Conservation (phyloP, 345 rosid genomes). For the Noccaea caerulescens region DNA sequence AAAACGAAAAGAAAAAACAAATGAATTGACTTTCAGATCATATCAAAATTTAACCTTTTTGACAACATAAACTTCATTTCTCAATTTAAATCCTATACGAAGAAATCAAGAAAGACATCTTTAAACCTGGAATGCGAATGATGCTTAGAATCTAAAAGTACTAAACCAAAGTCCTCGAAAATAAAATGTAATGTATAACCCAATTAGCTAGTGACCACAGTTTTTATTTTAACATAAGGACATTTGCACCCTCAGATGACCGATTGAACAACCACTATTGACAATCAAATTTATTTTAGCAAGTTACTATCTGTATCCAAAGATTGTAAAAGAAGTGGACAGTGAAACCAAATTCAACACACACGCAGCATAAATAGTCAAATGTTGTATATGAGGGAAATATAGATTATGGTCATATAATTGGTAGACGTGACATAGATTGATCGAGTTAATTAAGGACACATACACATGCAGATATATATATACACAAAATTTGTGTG, state of each 20-base stretch:
- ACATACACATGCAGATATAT: constrained; percentile 27
- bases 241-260: constrained; percentile 7
- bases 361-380: constrained; percentile 13
- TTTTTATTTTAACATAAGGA: background rate
- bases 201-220: background rate
- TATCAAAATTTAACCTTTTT: constrained; percentile 13
- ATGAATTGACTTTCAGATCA: constrained; percentile 12
- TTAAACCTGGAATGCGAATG: background rate
- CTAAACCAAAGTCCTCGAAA: background rate
- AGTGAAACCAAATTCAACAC: background rate
- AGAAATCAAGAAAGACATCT: background rate
- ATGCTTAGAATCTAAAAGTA: constrained; percentile 15
- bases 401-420: background rate
- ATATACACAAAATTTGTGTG: background rate
- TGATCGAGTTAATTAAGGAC: constrained; percentile 31
- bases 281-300: background rate
- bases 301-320: constrained; percentile 15
- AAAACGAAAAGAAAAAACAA: background rate
- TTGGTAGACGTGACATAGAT: constrained; percentile 36
- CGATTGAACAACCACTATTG: background rate
- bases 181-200: background rate
- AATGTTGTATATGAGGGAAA: background rate
- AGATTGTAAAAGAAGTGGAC: constrained; percentile 3
- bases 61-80: constrained; percentile 18
- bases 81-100: background rate